These are phyloP conservation scores for Coemansia sp. DNA, from an alignment of 192 early-diverging fungal species.

Conservation along the genomic window DNA sequence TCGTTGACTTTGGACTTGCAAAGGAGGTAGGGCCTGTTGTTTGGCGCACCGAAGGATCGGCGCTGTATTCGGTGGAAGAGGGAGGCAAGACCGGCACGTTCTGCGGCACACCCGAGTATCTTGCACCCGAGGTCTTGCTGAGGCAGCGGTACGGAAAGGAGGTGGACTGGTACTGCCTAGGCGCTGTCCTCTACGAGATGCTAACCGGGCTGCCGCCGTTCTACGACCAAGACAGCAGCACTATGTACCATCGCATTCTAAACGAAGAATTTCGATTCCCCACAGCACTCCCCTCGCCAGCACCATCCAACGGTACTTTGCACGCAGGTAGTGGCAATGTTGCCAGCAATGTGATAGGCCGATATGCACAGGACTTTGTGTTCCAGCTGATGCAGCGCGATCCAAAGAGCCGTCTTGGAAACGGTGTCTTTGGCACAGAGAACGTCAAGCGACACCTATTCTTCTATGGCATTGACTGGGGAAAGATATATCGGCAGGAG, in stretches of 20 bases:
- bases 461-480: slow-evolving; percentile 64
- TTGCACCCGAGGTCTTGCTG: slow-evolving; percentile 67
- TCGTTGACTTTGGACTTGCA: slow-evolving; percentile 92
- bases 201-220: slow-evolving; percentile 63
- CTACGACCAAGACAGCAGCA: slow-evolving; percentile 34
- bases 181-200: slow-evolving; percentile 66
- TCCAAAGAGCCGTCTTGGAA: slow-evolving; percentile 58
- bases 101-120: slow-evolving; percentile 73
- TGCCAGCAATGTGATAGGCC: slow-evolving; percentile 3
- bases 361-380: slow-evolving; percentile 26
- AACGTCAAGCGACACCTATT: slow-evolving; percentile 62
- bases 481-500: slow-evolving; percentile 56
- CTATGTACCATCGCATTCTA: slow-evolving; percentile 32
- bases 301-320: slow-evolving; percentile 4
- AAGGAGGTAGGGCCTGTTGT: slow-evolving; percentile 68
- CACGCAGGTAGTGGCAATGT: slow-evolving; percentile 9
- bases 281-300: slow-evolving; percentile 17
- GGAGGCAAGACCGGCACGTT: slow-evolving; percentile 65
- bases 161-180: slow-evolving; percentile 73
- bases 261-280: slow-evolving; percentile 25
- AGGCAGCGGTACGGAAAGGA: slow-evolving; percentile 61
- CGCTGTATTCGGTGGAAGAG: slow-evolving; percentile 45
- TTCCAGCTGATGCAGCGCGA: slow-evolving; percentile 58
- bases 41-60: slow-evolving; percentile 79
- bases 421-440: slow-evolving; percentile 54